Conservation (phyloP, 2,329 filamentous ascomycete genomes). For the Onygenales sp. region DNA sequence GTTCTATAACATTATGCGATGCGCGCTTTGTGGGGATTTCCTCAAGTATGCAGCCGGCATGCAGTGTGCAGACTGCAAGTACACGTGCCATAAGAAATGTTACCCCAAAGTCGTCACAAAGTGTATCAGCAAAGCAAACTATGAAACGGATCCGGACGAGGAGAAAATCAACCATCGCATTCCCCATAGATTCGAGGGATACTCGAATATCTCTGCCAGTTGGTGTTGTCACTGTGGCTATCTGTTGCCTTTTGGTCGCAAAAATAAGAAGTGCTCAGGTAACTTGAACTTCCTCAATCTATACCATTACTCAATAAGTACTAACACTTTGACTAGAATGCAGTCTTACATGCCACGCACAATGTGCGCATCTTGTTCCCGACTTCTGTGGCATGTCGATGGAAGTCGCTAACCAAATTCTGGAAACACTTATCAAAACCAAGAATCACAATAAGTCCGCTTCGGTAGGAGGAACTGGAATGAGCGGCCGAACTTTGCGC, state of each 20-base stretch:
- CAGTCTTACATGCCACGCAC: conserved; percentile 77
- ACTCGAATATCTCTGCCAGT: conserved; percentile 94
- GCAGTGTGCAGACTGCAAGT: conserved; percentile 99
- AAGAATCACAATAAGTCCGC: conserved; percentile 59
- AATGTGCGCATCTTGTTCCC: conserved; percentile 88
- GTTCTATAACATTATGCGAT: conserved; percentile 99
- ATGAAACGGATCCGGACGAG: conserved; percentile 95
- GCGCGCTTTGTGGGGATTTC: conserved; percentile 93
- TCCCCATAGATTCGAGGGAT: conserved; percentile 92
- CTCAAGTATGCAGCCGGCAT: conserved; percentile 97
- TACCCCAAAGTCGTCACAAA: conserved; percentile 96
- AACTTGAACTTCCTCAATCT: conserved; percentile 23
- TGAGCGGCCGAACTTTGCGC: conserved; percentile 61
- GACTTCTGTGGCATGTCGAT: conserved; percentile 99
- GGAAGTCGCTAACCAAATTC: conserved; percentile 88
- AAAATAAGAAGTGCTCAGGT: conserved; percentile 89
- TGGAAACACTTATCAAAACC: conserved; percentile 73
- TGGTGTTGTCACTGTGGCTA: conserved; percentile 99
- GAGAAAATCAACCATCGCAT: conserved; percentile 99
- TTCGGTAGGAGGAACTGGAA: conserved; percentile 37
- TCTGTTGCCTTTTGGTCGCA: conserved; percentile 86
- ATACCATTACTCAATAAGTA: not conserved
- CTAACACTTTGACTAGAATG: conserved; percentile 56
- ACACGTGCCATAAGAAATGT: conserved; percentile 97
- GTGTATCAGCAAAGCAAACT: conserved; percentile 98